Evolutionary conservation across 495 filamentous ascomycete genomes (phyloP).

Genomic region (Penicillium roqueforti): DNA sequence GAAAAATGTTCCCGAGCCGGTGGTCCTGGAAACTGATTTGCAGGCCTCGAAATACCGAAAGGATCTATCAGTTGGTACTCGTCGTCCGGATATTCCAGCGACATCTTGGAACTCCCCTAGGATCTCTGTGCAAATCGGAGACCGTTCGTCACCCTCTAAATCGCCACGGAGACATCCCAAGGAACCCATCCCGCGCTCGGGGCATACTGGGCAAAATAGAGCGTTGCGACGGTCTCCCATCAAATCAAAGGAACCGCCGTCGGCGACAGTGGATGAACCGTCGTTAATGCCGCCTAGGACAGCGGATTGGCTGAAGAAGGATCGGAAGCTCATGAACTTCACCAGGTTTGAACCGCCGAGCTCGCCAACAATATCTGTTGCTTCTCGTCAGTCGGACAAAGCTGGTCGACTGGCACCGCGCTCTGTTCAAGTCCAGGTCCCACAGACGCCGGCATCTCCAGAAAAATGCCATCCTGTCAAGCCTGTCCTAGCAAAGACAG

Average conservation of each 20-base stretch:
- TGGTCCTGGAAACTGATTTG: slow-evolving; percentile 22
- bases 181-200: not conserved
- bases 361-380: slow-evolving; percentile 34
- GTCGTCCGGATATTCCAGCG: not conserved
- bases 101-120: not conserved
- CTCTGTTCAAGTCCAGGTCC: slow-evolving; percentile 1
- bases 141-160: not conserved
- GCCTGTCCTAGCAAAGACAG: not conserved
- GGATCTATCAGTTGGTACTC: slow-evolving; percentile 3
- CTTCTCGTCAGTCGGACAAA: slow-evolving; percentile 20
- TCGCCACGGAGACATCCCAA: slow-evolving; percentile 3
- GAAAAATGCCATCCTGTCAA: not conserved
- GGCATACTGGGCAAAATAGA: not conserved
- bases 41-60: slow-evolving; percentile 5
- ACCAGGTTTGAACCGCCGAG: slow-evolving; percentile 37
- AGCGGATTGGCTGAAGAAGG: slow-evolving; percentile 39
- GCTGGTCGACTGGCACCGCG: slow-evolving; percentile 2
- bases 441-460: slow-evolving; percentile 6
- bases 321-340: slow-evolving; percentile 31
- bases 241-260: slow-evolving; percentile 3
- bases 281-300: slow-evolving; percentile 6
- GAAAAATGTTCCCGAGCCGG: not conserved
- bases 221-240: slow-evolving; percentile 1
- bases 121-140: not conserved
- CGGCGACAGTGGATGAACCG: not conserved